Percentiles rank a stretch among this genome's conserved stretches.
Evolutionary conservation across 2,329 filamentous ascomycete genomes (phyloP).

Genomic region (Dothistroma septosporum): DNA sequence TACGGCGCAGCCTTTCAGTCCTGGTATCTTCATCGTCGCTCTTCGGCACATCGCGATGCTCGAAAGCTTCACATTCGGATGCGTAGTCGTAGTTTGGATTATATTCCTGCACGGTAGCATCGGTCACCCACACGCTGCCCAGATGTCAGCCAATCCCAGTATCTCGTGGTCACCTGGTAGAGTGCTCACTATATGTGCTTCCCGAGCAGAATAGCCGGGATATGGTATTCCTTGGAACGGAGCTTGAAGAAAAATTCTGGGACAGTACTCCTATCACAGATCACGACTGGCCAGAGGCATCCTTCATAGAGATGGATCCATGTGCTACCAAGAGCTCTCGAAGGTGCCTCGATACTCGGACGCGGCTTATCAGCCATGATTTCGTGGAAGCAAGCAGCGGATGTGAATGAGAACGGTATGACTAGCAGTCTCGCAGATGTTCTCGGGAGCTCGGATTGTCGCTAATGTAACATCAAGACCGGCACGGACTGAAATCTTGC

Average conservation of each 20-base stretch:
- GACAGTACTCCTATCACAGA: slow-evolving; percentile 14
- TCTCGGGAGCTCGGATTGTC: too few relatives aligned
- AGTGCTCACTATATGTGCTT: slow-evolving; percentile 22
- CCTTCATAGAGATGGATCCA: slow-evolving; percentile 14
- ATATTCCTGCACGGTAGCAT: slow-evolving; percentile 9
- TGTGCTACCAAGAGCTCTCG: slow-evolving; percentile 10
- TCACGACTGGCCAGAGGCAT: slow-evolving; percentile 23
- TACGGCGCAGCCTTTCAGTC: slow-evolving; percentile 11
- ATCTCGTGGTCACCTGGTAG: background rate
- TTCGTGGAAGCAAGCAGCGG: background rate
- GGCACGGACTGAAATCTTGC: too few relatives aligned
- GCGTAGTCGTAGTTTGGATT: slow-evolving; percentile 17
- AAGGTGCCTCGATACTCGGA: background rate
- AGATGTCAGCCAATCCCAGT: background rate
- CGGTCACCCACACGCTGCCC: slow-evolving; percentile 21
- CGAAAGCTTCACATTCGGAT: background rate
- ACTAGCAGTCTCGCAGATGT: too few relatives aligned
- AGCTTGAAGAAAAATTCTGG: slow-evolving; percentile 14
- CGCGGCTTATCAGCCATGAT: background rate
- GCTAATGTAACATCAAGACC: too few relatives aligned
- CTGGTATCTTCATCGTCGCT: slow-evolving; percentile 3
- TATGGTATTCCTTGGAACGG: slow-evolving; percentile 3
- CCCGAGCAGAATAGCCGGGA: slow-evolving; percentile 24
- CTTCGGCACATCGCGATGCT: slow-evolving; percentile 1
- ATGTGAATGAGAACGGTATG: too few relatives aligned